Evolutionary conservation across 1,284 basidiomycete species (phyloP).

Genomic region (Rhodotorula sp.): DNA sequence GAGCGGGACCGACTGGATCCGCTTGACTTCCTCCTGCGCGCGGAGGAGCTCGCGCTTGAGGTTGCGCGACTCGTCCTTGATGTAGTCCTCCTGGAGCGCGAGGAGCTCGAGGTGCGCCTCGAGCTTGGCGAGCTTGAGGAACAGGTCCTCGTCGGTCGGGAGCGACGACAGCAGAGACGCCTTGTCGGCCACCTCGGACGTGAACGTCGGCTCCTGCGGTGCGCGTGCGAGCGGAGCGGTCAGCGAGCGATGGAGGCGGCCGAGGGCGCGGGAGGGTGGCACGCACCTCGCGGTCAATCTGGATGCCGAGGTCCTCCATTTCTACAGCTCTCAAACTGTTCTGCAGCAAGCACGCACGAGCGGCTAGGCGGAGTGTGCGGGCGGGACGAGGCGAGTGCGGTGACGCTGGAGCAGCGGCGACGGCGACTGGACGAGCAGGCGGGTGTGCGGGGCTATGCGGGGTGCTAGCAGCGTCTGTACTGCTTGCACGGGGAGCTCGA

Average conservation of each 20-base stretch:
- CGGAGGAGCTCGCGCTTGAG: constrained; percentile 96
- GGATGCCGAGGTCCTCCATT: constrained; percentile 64
- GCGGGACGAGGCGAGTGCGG: too few relatives aligned
- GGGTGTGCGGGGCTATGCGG: not conserved
- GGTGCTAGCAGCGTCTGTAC: not conserved
- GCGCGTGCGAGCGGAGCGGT: not conserved
- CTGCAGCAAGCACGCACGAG: not conserved
- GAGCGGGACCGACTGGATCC: constrained; percentile 98
- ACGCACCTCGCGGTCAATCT: constrained; percentile 77
- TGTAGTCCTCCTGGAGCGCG: constrained; percentile 90
- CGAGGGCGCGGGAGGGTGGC: not conserved
- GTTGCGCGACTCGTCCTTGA: constrained; percentile 98
- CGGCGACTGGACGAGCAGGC: not conserved
- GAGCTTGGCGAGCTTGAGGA: constrained; percentile 93
- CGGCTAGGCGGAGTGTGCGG: not conserved
- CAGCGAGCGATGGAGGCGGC: not conserved
- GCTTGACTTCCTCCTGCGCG: constrained; percentile 98
- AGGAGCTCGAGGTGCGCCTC: constrained; percentile 90
- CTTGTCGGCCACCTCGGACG: constrained; percentile 83
- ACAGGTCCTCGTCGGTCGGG: constrained; percentile 54
- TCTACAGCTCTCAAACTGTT: not conserved
- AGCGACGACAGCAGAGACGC: constrained; percentile 77
- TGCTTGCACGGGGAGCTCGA: not conserved
- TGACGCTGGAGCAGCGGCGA: not conserved
- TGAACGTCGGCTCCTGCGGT: constrained; percentile 81